phyloP scores from a whole-genome alignment of 176 grass and related monocot species.

The Carex cristatella region DNA sequence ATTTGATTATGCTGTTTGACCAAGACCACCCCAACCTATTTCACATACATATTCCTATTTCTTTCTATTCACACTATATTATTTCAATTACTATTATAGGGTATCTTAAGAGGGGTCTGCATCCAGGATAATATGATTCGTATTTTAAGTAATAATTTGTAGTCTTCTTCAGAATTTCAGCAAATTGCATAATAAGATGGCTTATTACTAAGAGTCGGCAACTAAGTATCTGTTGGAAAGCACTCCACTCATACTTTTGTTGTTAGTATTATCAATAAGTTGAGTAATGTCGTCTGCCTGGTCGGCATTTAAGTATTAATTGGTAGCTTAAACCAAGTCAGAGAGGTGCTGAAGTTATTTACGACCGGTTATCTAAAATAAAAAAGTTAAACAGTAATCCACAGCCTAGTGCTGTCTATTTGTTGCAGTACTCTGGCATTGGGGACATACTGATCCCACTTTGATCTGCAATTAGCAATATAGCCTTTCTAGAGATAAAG shows the following conservation, averaged over 20 bases:
- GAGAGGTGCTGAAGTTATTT: not conserved
- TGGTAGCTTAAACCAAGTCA: not conserved
- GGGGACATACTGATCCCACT: not conserved
- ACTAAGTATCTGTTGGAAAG: not conserved
- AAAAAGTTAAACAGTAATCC: not conserved
- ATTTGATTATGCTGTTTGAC: conserved; percentile 2
- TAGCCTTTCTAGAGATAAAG: not conserved
- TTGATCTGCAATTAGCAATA: not conserved
- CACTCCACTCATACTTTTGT: not conserved
- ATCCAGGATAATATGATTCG: not conserved
- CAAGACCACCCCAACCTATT: not conserved
- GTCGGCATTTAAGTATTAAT: not conserved
- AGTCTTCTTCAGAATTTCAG: conserved; percentile 1
- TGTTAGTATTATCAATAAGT: not conserved
- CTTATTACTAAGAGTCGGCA: too few relatives aligned
- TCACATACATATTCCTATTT: not conserved
- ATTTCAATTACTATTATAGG: not conserved
- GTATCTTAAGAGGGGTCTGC: not conserved
- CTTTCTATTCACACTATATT: not conserved
- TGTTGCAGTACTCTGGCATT: not conserved
- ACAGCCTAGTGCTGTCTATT: not conserved
- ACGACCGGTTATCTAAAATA: not conserved
- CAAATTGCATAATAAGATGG: not conserved
- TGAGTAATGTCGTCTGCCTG: not conserved
- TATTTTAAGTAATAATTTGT: not conserved